These are phyloP conservation scores for Climacium dendroides DNA, from an alignment of 225 moss, liverwort and hornwort genomes.

Conservation along the genomic window DNA sequence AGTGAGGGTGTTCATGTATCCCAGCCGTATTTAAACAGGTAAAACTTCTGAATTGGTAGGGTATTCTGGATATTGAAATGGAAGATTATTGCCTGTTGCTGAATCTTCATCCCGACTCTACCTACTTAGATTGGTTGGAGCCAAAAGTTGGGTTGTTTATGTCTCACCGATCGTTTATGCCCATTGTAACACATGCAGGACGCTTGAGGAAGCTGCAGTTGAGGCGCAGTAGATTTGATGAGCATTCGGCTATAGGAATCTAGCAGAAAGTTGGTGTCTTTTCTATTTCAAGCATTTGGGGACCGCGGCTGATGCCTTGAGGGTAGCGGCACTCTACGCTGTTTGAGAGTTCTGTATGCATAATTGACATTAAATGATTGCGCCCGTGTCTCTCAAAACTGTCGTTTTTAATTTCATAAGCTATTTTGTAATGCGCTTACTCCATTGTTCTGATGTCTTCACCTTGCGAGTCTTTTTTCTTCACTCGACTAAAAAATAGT, in stretches of 20 bases:
- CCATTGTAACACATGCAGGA: background rate
- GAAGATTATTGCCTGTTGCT: background rate
- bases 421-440: background rate
- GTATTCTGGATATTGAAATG: background rate
- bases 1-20: conserved; percentile 87
- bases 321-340: background rate
- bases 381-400: background rate
- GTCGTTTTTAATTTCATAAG: background rate
- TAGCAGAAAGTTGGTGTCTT: background rate
- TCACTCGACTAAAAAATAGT: background rate
- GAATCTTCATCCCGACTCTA: background rate
- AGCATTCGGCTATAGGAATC: background rate
- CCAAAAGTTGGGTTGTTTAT: background rate
- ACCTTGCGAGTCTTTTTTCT: background rate
- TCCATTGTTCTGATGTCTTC: background rate
- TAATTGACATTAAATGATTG: background rate
- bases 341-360: conserved; percentile 1
- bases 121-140: background rate
- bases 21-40: conserved; percentile 71
- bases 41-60: background rate
- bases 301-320: background rate
- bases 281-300: background rate
- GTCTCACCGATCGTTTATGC: background rate
- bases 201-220: conserved; percentile 1
- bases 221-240: background rate